Percentiles rank a stretch among this genome's conserved stretches.
phyloP scores from a whole-genome alignment of 2,329 filamentous ascomycete genomes.

The Amauroascus verrucosus region DNA sequence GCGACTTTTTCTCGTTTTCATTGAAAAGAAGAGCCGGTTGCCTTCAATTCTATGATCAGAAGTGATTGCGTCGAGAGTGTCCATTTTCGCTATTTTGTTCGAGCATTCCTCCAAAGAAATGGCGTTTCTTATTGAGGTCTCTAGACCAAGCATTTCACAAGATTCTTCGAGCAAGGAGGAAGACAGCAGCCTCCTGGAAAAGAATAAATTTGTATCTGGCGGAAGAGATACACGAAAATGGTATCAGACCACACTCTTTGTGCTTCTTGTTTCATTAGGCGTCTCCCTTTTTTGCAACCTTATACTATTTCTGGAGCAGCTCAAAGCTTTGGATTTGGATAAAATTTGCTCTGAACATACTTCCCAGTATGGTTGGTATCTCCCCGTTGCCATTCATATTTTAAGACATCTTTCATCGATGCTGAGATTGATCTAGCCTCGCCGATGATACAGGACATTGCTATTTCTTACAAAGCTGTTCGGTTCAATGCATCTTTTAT shows the following conservation, averaged over 20 bases:
- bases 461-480: constrained; percentile 33
- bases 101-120: neutral
- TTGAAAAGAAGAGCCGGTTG: too few species aligned
- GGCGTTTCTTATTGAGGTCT: neutral
- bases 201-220: neutral
- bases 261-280: constrained; percentile 6
- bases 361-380: constrained; percentile 9
- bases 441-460: constrained; percentile 33
- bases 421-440: constrained; percentile 13
- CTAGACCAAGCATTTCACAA: neutral
- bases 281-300: constrained; percentile 16
- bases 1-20: too few species aligned
- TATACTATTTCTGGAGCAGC: constrained; percentile 11
- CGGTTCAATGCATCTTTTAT: constrained; percentile 50
- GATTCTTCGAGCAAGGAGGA: neutral
- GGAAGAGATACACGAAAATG: neutral
- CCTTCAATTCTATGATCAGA: too few species aligned
- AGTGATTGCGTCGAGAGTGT: too few species aligned
- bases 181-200: neutral
- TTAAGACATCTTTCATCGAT: neutral
- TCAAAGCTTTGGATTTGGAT: constrained; percentile 9
- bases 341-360: constrained; percentile 13
- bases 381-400: neutral
- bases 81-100: neutral
- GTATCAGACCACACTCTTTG: neutral